These are phyloP conservation scores for Ganoderma leucocontextum DNA, from an alignment of 1,284 basidiomycete genomes.

Conservation along the genomic window DNA sequence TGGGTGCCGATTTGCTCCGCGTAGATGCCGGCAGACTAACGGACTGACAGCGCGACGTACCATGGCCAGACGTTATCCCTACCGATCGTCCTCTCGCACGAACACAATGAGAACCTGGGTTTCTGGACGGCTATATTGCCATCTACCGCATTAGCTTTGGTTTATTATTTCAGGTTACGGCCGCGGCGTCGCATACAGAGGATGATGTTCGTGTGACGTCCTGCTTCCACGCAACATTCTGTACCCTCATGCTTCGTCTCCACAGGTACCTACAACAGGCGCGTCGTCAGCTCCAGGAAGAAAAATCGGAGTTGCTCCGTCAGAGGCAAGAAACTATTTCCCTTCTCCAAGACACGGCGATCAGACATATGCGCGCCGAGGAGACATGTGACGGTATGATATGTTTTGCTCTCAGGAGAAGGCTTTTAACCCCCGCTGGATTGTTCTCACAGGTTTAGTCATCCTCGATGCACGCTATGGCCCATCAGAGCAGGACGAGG, in stretches of 20 bases:
- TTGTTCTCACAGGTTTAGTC: slow-evolving; percentile 65
- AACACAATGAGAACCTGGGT: slow-evolving; percentile 40
- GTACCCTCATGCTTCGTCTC: slow-evolving; percentile 14
- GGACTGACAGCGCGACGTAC: slow-evolving; percentile 41
- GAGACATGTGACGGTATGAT: slow-evolving; percentile 40
- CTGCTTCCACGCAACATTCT: slow-evolving; percentile 4
- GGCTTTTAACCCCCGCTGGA: slow-evolving; percentile 12
- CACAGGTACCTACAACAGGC: slow-evolving; percentile 59
- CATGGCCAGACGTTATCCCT: slow-evolving; percentile 45
- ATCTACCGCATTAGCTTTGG: slow-evolving; percentile 42
- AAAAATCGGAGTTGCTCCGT: slow-evolving; percentile 61
- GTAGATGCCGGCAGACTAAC: slow-evolving; percentile 12
- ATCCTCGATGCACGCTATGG: slow-evolving; percentile 80
- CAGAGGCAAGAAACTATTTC: slow-evolving; percentile 62
- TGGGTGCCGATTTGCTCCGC: slow-evolving; percentile 36
- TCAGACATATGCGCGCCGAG: slow-evolving; percentile 54
- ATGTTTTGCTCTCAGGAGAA: slow-evolving; percentile 14
- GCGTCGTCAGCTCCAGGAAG: slow-evolving; percentile 61
- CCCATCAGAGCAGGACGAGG: slow-evolving; percentile 58
- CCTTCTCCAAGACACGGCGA: slow-evolving; percentile 55
- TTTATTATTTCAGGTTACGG: slow-evolving; percentile 45
- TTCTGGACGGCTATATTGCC: slow-evolving; percentile 45
- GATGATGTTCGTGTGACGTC: slow-evolving; percentile 38
- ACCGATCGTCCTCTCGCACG: slow-evolving; percentile 46
- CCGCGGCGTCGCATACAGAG: slow-evolving; percentile 43